A percentile compares a stretch with the other conserved stretches of the same genome.
Conservation (phyloP, 805 yeast genomes). For the Blastobotrys chiropterorum region DNA sequence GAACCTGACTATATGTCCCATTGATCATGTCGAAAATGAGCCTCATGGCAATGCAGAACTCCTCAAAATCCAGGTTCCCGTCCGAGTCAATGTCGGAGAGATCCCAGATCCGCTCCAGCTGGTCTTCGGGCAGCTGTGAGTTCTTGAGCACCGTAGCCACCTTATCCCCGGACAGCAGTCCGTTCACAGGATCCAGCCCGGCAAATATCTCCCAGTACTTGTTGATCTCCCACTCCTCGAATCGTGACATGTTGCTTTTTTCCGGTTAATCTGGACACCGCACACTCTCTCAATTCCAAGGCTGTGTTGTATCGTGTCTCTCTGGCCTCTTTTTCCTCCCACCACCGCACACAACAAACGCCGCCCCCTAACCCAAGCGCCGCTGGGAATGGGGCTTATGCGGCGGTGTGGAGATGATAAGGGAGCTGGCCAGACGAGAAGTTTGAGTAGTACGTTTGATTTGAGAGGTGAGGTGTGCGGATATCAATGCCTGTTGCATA, state of each 20-base stretch:
- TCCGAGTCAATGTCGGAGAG: constrained; percentile 83
- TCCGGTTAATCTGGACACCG: not conserved
- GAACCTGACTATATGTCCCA: constrained; percentile 55
- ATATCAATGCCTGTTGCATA: too few species aligned
- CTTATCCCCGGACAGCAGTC: constrained; percentile 76
- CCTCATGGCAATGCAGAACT: constrained; percentile 96
- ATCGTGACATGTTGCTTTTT: constrained; percentile 33
- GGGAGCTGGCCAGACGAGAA: too few species aligned
- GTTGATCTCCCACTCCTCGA: constrained; percentile 93
- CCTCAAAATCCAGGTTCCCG: constrained; percentile 91
- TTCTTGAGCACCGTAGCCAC: constrained; percentile 84
- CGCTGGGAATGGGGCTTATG: not conserved
- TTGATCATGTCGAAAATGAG: constrained; percentile 87
- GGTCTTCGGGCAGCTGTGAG: constrained; percentile 72
- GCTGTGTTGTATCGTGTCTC: not conserved
- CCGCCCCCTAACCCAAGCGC: not conserved
- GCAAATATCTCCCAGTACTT: constrained; percentile 97
- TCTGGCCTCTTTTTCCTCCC: not conserved
- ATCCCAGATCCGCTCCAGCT: constrained; percentile 83
- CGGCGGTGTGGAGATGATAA: too few species aligned
- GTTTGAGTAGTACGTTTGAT: too few species aligned
- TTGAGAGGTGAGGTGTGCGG: too few species aligned
- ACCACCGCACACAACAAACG: not conserved
- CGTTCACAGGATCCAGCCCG: constrained; percentile 76
- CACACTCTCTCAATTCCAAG: not conserved